Conservation (phyloP, 768 basidiomycete genomes). For the Coprinopsis marcescibilis region DNA sequence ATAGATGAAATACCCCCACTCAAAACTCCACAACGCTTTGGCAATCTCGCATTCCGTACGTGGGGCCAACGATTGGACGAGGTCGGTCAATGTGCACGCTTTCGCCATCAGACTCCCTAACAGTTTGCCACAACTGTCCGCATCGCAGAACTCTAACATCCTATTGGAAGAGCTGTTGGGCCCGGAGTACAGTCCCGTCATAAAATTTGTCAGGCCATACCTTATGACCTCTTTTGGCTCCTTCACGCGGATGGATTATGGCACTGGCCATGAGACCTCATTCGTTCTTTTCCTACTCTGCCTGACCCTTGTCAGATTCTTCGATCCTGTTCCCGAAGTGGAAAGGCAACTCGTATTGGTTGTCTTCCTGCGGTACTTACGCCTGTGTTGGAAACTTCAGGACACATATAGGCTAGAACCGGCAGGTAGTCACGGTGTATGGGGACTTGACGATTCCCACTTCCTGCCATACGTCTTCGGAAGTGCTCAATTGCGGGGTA, state of each 20-base stretch:
- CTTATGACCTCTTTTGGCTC: conserved; percentile 84
- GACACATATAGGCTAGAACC: conserved; percentile 89
- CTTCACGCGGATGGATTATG: conserved; percentile 89
- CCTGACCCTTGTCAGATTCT: conserved; percentile 63
- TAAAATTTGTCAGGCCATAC: conserved; percentile 73
- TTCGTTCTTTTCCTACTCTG: conserved; percentile 76
- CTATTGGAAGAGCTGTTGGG: conserved; percentile 49
- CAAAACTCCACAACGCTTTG: conserved; percentile 76
- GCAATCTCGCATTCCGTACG: conserved; percentile 83
- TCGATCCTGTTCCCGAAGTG: conserved; percentile 50
- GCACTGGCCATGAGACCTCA: conserved; percentile 91
- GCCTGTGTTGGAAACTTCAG: conserved; percentile 80
- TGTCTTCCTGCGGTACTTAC: conserved; percentile 75
- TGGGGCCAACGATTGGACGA: conserved; percentile 79
- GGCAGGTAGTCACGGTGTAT: conserved; percentile 96
- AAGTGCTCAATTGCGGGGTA: conserved; percentile 82
- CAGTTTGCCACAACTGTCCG: conserved; percentile 8
- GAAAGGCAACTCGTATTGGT: conserved; percentile 55
- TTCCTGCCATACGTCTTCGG: conserved; percentile 91
- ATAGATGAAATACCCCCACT: conserved; percentile 77
- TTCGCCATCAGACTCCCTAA: conserved; percentile 5
- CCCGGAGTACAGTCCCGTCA: conserved; percentile 32
- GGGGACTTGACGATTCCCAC: conserved; percentile 91
- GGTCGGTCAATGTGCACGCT: conserved; percentile 32
- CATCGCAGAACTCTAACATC: conserved; percentile 48